Conservation (phyloP, 495 filamentous ascomycete species). For the Penicillium herquei region DNA sequence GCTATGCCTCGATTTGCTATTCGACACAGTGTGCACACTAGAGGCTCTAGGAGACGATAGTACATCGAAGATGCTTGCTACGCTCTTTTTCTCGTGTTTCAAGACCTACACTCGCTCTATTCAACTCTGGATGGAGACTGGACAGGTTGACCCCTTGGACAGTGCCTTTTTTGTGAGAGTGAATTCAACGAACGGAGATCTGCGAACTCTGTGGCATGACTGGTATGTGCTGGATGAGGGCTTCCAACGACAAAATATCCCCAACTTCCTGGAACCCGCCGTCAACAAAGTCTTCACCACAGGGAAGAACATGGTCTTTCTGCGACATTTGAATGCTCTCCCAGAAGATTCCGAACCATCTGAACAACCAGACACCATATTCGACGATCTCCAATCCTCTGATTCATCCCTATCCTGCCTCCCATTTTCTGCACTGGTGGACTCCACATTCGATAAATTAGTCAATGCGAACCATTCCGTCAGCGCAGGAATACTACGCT, state of each 20-base stretch:
- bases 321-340: conserved; percentile 56
- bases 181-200: conserved; percentile 53
- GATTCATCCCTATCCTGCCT: conserved; percentile 44
- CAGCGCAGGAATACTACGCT: conserved; percentile 61
- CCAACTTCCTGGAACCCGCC: conserved; percentile 68
- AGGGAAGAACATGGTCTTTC: conserved; percentile 83
- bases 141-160: conserved; percentile 61
- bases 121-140: conserved; percentile 80
- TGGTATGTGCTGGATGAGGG: conserved; percentile 64
- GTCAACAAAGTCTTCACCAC: conserved; percentile 73
- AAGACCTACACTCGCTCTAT: conserved; percentile 79
- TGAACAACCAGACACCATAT: conserved; percentile 47
- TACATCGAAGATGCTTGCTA: conserved; percentile 58
- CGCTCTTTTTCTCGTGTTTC: conserved; percentile 79
- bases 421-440: conserved; percentile 75
- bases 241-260: conserved; percentile 57
- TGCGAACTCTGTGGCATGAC: conserved; percentile 69
- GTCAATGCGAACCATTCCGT: conserved; percentile 69
- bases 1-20: conserved; percentile 71
- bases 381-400: conserved; percentile 52
- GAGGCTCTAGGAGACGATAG: conserved; percentile 65
- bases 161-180: conserved; percentile 73
- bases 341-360: conserved; percentile 15
- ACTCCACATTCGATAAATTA: conserved; percentile 65
- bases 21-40: conserved; percentile 60